Evolutionary conservation across 257 asterid species (phyloP).

Genomic region (Fraxinus cuspidata): DNA sequence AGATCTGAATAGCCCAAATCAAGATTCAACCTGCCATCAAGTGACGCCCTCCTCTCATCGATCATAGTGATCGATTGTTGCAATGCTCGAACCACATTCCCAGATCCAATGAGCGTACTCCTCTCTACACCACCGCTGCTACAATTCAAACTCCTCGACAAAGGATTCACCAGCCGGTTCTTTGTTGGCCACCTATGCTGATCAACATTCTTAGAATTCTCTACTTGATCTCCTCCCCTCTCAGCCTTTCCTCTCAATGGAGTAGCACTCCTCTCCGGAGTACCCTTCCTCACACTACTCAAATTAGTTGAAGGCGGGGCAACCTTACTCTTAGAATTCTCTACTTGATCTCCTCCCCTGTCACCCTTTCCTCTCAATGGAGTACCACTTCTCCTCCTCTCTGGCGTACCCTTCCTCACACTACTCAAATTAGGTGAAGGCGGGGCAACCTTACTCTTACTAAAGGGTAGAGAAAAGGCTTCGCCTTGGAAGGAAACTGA

Average conservation of each 20-base stretch:
- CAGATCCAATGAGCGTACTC: conserved; percentile 63
- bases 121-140: conserved; percentile 45
- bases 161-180: conserved; percentile 47
- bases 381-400: conserved; percentile 59
- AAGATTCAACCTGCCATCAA: conserved; percentile 66
- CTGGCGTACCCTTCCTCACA: conserved; percentile 76
- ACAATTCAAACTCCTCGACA: conserved; percentile 72
- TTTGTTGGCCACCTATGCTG: conserved; percentile 90
- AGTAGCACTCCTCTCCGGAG: conserved; percentile 44
- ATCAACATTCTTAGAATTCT: conserved; percentile 66
- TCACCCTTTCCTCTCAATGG: conserved; percentile 65
- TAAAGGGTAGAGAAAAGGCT: conserved; percentile 74
- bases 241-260: conserved; percentile 66
- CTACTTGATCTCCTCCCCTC: conserved; percentile 65
- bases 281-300: too few relatives aligned
- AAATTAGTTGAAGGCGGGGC: too few relatives aligned
- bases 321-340: conserved; percentile 48
- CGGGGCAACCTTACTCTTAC: conserved; percentile 81
- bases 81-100: conserved; percentile 42
- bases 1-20: conserved; percentile 59
- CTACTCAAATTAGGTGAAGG: conserved; percentile 69
- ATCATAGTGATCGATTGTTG: conserved; percentile 67
- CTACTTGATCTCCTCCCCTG: conserved; percentile 66
- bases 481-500: conserved; percentile 98
- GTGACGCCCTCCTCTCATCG: conserved; percentile 73